A percentile compares a stretch with the other conserved stretches of the same genome.
Evolutionary conservation across 2,329 filamentous ascomycete genomes (phyloP).

Genomic region (Fusarium pseudoanthophilum): DNA sequence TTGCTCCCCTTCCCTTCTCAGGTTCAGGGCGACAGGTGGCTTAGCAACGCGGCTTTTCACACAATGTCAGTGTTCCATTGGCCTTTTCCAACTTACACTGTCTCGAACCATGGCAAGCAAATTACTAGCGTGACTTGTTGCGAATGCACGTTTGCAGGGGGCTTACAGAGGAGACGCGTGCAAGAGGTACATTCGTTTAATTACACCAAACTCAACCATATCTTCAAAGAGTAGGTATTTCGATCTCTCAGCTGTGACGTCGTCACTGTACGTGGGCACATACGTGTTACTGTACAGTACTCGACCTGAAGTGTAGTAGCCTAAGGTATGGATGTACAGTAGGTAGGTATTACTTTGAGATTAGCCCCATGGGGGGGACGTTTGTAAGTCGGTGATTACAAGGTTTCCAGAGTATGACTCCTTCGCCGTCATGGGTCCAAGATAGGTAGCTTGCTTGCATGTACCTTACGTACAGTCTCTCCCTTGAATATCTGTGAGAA

Average conservation of each 20-base stretch:
- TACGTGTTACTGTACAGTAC: constrained; percentile 27
- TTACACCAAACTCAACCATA: background rate
- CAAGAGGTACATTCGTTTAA: constrained; percentile 23
- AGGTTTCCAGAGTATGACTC: constrained; percentile 35
- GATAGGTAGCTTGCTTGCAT: constrained; percentile 20
- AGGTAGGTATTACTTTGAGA: constrained; percentile 4
- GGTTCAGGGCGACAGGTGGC: constrained; percentile 26
- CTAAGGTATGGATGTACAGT: background rate
- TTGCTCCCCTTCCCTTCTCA: constrained; percentile 8
- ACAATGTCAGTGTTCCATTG: background rate
- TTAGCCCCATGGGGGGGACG: constrained; percentile 9
- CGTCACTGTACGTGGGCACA: constrained; percentile 38
- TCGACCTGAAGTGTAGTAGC: background rate
- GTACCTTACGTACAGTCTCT: constrained; percentile 13
- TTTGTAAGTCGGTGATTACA: constrained; percentile 29
- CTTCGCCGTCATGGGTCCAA: constrained; percentile 34
- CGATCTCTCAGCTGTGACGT: constrained; percentile 26
- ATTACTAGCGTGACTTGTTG: constrained; percentile 7
- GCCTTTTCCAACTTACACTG: background rate
- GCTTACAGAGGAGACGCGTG: constrained; percentile 23
- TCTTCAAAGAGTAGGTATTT: background rate
- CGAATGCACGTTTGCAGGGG: constrained; percentile 19
- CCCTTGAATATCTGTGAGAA: background rate
- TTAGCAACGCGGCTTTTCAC: constrained; percentile 28
- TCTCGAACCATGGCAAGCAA: background rate